phyloP scores from a whole-genome alignment of 345 rosid genomes.

The Ceriops tagal region DNA sequence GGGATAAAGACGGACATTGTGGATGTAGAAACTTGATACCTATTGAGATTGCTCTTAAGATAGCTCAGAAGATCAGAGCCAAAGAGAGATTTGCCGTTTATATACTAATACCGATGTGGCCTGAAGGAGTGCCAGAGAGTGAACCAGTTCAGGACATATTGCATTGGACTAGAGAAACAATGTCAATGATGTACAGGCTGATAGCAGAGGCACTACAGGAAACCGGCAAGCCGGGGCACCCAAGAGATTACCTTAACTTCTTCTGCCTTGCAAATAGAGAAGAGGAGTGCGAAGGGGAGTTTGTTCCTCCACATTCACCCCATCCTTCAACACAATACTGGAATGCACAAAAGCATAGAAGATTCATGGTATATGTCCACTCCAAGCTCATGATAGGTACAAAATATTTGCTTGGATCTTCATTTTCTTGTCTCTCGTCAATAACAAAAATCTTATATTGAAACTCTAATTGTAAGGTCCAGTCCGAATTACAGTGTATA shows the following conservation, averaged over 20 bases:
- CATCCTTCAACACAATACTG: slow-evolving; percentile 59
- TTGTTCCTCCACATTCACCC: slow-evolving; percentile 51
- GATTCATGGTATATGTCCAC: slow-evolving; percentile 93
- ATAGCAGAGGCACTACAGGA: slow-evolving; percentile 67
- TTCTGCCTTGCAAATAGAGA: slow-evolving; percentile 93
- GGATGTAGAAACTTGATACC: slow-evolving; percentile 86
- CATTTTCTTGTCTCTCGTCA: no score
- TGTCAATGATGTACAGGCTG: slow-evolving; percentile 73
- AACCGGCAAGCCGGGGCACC: slow-evolving; percentile 46
- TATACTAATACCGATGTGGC: slow-evolving; percentile 93
- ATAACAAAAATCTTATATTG: no score
- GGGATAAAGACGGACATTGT: slow-evolving; percentile 57
- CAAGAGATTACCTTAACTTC: slow-evolving; percentile 76
- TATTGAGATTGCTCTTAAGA: slow-evolving; percentile 70
- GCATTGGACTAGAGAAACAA: slow-evolving; percentile 88
- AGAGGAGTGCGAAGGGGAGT: slow-evolving; percentile 48
- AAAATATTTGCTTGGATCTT: no score
- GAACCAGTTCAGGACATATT: slow-evolving; percentile 78
- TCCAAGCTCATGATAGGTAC: slow-evolving; percentile 94
- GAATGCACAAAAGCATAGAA: slow-evolving; percentile 72
- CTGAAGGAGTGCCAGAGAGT: slow-evolving; percentile 81
- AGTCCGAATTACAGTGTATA: no score
- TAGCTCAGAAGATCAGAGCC: slow-evolving; percentile 51
- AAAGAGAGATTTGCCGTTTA: slow-evolving; percentile 73
- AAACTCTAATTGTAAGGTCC: no score